A percentile compares a stretch with the other conserved stretches of the same genome.
Evolutionary conservation across 352 stramenopile genomes (phyloP).

Genomic region (Pythium guiyangense): DNA sequence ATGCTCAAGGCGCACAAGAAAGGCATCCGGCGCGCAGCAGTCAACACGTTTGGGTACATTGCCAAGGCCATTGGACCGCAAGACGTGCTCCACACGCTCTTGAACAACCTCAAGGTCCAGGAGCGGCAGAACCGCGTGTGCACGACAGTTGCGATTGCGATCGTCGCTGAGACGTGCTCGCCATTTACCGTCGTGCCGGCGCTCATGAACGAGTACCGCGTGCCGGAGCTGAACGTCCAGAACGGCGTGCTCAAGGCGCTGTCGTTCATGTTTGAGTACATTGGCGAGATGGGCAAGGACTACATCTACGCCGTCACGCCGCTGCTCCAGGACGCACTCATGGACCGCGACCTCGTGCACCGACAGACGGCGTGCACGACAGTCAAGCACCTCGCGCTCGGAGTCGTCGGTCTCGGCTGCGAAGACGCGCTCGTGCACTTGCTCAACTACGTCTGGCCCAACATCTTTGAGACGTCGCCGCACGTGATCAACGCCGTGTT

Average conservation of each 20-base stretch:
- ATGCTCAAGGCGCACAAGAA: slow-evolving; percentile 99
- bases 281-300: slow-evolving; percentile 99
- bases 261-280: slow-evolving; percentile 99
- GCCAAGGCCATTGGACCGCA: slow-evolving; percentile 98
- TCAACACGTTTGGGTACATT: slow-evolving; percentile 99
- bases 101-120: slow-evolving; percentile 99
- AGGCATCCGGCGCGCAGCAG: slow-evolving; percentile 95
- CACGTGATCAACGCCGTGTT: slow-evolving; percentile 99
- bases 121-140: slow-evolving; percentile 99
- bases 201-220: slow-evolving; percentile 99
- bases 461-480: slow-evolving; percentile 99
- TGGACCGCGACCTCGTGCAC: slow-evolving; percentile 99
- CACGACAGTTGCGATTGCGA: slow-evolving; percentile 99
- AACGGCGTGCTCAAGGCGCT: slow-evolving; percentile 99
- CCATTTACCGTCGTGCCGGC: slow-evolving; percentile 98
- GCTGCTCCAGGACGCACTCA: slow-evolving; percentile 98
- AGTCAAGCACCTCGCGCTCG: slow-evolving; percentile 97
- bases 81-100: slow-evolving; percentile 97
- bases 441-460: slow-evolving; percentile 99
- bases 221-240: slow-evolving; percentile 99
- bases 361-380: slow-evolving; percentile 96
- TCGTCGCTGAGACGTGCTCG: slow-evolving; percentile 99
- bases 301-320: slow-evolving; percentile 99
- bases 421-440: slow-evolving; percentile 98
- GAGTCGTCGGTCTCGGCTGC: slow-evolving; percentile 94